A percentile compares a stretch with the other conserved stretches of the same genome.
Conservation (phyloP, 441 rosid species). For the Corymbia citriodora region DNA sequence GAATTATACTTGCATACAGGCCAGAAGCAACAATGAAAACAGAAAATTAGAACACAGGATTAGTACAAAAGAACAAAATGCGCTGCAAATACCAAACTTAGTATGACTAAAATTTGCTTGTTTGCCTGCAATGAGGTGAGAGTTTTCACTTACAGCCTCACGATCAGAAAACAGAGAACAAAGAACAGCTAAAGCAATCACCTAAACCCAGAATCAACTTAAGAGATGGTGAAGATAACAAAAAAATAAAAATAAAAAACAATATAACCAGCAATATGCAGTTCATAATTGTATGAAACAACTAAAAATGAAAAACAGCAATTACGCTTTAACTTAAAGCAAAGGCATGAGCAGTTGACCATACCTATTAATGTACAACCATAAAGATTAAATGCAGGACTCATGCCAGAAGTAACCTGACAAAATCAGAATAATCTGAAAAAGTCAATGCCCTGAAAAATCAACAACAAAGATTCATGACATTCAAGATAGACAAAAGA, state of each 20-base stretch:
- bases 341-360: constrained; percentile 7
- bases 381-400: constrained; percentile 76
- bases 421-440: not conserved
- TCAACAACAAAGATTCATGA: not conserved
- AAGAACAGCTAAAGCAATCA: not conserved
- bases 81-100: not conserved
- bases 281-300: not conserved
- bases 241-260: not conserved
- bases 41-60: not conserved
- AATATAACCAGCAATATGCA: not conserved
- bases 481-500: not conserved
- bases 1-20: not conserved
- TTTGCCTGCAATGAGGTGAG: not conserved
- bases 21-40: not conserved
- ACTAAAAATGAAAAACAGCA: not conserved
- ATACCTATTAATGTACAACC: constrained; percentile 86
- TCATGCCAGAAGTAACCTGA: constrained; percentile 91
- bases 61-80: not conserved
- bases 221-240: not conserved
- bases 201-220: not conserved
- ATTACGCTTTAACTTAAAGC: not conserved
- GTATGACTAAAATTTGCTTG: not conserved
- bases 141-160: not conserved
- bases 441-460: not conserved
- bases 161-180: not conserved